Evolutionary conservation across 2,329 filamentous ascomycete species (phyloP).

Genomic region (Arthrobotrys sinensis): DNA sequence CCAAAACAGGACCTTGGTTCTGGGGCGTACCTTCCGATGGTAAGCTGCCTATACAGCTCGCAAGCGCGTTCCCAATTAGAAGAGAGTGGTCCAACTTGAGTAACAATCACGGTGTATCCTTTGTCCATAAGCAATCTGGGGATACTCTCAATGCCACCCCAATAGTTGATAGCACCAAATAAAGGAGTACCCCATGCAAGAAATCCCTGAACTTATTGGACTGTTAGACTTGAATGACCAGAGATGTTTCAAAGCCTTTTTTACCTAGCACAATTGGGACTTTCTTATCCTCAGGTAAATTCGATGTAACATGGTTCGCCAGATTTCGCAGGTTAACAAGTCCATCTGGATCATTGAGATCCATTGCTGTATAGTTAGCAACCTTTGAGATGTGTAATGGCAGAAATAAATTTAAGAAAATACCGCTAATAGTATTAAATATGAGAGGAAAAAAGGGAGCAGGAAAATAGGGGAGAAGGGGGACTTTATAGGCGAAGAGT

Average conservation of each 20-base stretch:
- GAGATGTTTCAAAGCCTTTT: not conserved
- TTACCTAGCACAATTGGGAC: conserved; percentile 4
- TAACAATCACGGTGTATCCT: conserved; percentile 33
- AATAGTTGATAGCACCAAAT: conserved; percentile 29
- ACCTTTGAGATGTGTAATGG: no score
- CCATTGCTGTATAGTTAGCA: no score
- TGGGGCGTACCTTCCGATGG: conserved; percentile 4
- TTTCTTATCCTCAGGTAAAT: conserved; percentile 4
- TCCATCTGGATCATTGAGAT: not conserved
- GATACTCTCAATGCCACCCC: conserved; percentile 28
- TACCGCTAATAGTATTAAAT: no score
- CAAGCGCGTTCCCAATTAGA: conserved; percentile 36
- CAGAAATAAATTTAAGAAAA: no score
- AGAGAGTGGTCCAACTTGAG: conserved; percentile 26
- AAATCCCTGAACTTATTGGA: conserved; percentile 29
- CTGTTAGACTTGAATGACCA: not conserved
- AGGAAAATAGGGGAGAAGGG: no score
- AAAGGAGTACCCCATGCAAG: conserved; percentile 18
- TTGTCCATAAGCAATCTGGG: not conserved
- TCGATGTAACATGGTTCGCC: not conserved
- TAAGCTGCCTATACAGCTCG: conserved; percentile 32
- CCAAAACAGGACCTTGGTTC: not conserved
- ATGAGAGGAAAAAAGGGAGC: no score
- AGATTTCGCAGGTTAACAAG: conserved; percentile 9
- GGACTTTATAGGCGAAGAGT: no score